phyloP scores from a whole-genome alignment of 2,329 filamentous ascomycete species.

The Fusarium torreyae region DNA sequence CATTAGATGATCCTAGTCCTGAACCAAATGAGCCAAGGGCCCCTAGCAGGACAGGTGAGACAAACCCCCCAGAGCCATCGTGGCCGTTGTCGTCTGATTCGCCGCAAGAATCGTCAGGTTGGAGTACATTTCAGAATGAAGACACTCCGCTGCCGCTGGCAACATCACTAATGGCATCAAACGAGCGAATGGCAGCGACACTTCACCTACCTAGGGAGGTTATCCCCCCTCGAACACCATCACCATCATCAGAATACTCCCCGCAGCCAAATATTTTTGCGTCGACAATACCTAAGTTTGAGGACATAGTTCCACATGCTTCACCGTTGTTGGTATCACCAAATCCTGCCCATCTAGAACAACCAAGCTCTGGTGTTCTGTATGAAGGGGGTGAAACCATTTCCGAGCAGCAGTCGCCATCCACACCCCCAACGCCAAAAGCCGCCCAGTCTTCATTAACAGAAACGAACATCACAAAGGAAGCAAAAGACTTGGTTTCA shows the following conservation, averaged over 20 bases:
- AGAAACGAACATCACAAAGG: conserved; percentile 1
- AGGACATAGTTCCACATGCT: conserved; percentile 18
- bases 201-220: conserved; percentile 21
- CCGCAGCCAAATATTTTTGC: conserved; percentile 7
- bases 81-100: conserved; percentile 33
- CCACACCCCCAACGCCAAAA: conserved; percentile 5
- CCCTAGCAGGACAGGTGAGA: not conserved
- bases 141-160: conserved; percentile 13
- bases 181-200: conserved; percentile 1
- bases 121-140: conserved; percentile 28
- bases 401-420: conserved; percentile 10
- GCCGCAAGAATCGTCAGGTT: conserved; percentile 27
- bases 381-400: conserved; percentile 10
- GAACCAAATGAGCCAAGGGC: not conserved
- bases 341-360: conserved; percentile 18
- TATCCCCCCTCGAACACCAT: conserved; percentile 24
- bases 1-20: not conserved
- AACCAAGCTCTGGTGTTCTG: conserved; percentile 27
- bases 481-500: not conserved
- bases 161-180: not conserved
- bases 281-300: conserved; percentile 22
- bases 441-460: not conserved
- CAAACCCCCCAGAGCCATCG: conserved; percentile 14
- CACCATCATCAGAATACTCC: conserved; percentile 20
- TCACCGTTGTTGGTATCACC: conserved; percentile 26